Conservation (phyloP, 1,284 basidiomycete genomes). For the Baeospora myosura region DNA sequence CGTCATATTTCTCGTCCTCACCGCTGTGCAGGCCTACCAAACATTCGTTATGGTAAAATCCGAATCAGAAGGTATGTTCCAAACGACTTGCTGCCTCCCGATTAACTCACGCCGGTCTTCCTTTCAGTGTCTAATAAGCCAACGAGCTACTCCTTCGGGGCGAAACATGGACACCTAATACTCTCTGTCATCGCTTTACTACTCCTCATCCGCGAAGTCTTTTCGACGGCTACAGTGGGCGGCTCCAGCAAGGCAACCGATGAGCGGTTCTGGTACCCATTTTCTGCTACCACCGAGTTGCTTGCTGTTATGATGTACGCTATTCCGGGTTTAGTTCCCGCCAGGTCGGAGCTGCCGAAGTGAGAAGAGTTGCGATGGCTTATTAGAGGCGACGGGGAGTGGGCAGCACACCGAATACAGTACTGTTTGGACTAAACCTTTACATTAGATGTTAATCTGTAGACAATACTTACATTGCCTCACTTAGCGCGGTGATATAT, state of each 20-base stretch:
- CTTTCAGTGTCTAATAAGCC: too few relatives aligned
- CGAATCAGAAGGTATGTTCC: slow-evolving; percentile 1
- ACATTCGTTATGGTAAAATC: slow-evolving; percentile 7
- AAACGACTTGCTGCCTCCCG: not conserved
- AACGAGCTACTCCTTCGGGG: not conserved
- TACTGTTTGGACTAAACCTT: too few relatives aligned
- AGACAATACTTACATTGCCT: too few relatives aligned
- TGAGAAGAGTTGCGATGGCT: too few relatives aligned
- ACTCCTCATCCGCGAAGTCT: not conserved
- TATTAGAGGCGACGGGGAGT: too few relatives aligned
- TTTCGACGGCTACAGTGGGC: not conserved
- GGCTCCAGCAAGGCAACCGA: not conserved
- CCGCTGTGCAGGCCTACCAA: slow-evolving; percentile 11
- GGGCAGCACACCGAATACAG: too few relatives aligned
- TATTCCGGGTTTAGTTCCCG: not conserved
- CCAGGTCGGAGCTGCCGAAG: not conserved
- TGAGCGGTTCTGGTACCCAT: not conserved
- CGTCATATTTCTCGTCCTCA: slow-evolving; percentile 13
- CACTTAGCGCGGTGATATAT: too few relatives aligned
- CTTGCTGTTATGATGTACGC: not conserved
- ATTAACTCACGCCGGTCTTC: too few relatives aligned
- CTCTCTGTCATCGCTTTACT: not conserved
- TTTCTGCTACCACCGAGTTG: not conserved
- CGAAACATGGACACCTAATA: not conserved
- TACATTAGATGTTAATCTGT: too few relatives aligned